Evolutionary conservation across 768 basidiomycete genomes (phyloP).

Genomic region (Dacryopinax spathularia): DNA sequence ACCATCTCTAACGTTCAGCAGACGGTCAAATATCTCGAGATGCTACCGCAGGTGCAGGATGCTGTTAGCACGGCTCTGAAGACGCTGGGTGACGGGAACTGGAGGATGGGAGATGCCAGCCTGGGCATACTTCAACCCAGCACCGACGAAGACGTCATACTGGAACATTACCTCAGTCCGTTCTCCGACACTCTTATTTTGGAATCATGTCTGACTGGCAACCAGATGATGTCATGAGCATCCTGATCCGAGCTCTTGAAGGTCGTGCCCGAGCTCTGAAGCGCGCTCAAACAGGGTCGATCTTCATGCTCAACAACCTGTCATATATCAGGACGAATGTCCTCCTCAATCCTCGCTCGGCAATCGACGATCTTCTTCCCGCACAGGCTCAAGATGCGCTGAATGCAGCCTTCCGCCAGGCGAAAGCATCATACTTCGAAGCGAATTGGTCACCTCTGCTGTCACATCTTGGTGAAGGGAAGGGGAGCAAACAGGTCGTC

Average conservation of each 20-base stretch:
- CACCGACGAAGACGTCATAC: slow-evolving; percentile 32
- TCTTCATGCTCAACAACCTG: slow-evolving; percentile 70
- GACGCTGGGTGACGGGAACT: slow-evolving; percentile 72
- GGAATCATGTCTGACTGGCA: background rate
- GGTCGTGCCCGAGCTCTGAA: slow-evolving; percentile 28
- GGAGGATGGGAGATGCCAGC: slow-evolving; percentile 71
- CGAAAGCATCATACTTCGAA: slow-evolving; percentile 74
- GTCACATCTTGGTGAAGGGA: slow-evolving; percentile 42
- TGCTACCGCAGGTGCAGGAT: slow-evolving; percentile 51
- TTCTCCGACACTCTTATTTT: slow-evolving; percentile 10
- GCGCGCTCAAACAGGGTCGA: slow-evolving; percentile 44
- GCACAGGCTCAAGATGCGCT: slow-evolving; percentile 47
- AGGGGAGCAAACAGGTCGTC: slow-evolving; percentile 41
- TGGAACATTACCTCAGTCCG: slow-evolving; percentile 67
- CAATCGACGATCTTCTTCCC: slow-evolving; percentile 40
- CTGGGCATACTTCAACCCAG: slow-evolving; percentile 22
- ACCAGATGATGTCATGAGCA: slow-evolving; percentile 61
- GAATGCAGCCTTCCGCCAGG: slow-evolving; percentile 57
- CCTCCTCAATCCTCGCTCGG: slow-evolving; percentile 37
- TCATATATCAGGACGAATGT: slow-evolving; percentile 52
- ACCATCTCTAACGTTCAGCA: slow-evolving; percentile 27
- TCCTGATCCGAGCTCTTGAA: slow-evolving; percentile 43
- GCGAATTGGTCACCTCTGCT: slow-evolving; percentile 67
- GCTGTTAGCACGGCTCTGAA: slow-evolving; percentile 53
- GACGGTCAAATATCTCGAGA: slow-evolving; percentile 56